Evolutionary conservation across 2,329 filamentous ascomycete species (phyloP).

Genomic region (Cladosporium cucumerinum): DNA sequence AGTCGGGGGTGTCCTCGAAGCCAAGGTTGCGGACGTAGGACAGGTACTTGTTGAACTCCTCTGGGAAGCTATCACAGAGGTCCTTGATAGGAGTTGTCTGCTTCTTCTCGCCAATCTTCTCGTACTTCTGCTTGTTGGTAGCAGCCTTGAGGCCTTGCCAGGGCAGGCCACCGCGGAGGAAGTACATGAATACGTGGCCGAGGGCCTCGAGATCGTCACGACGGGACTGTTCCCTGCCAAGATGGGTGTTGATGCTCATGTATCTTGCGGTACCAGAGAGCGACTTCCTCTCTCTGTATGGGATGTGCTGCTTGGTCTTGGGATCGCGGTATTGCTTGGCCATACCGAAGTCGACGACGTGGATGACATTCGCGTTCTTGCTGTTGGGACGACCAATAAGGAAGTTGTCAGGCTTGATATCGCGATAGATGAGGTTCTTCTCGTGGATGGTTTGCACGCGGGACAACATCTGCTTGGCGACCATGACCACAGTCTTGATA

Average conservation of each 20-base stretch:
- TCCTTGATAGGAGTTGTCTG: constrained; percentile 97
- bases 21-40: constrained; percentile 96
- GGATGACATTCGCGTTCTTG: constrained; percentile 95
- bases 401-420: constrained; percentile 99
- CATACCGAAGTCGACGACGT: constrained; percentile 99
- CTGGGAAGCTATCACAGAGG: constrained; percentile 92
- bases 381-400: constrained; percentile 88
- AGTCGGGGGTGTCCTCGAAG: constrained; percentile 97
- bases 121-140: constrained; percentile 93
- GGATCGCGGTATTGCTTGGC: constrained; percentile 98
- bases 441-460: constrained; percentile 94
- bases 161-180: constrained; percentile 62
- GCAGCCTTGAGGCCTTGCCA: constrained; percentile 68
- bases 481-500: constrained; percentile 98
- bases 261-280: constrained; percentile 93
- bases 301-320: constrained; percentile 98
- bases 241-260: constrained; percentile 99
- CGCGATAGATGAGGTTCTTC: constrained; percentile 97
- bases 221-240: constrained; percentile 92
- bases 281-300: constrained; percentile 91
- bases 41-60: constrained; percentile 96
- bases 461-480: constrained; percentile 97
- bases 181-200: constrained; percentile 69
- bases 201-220: constrained; percentile 91
- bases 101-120: constrained; percentile 99